Evolutionary conservation across 23 red algal species (phyloP), one percentile per base, ranked within the genome.

Genomic region (Porphyridium purpureum): DNA sequence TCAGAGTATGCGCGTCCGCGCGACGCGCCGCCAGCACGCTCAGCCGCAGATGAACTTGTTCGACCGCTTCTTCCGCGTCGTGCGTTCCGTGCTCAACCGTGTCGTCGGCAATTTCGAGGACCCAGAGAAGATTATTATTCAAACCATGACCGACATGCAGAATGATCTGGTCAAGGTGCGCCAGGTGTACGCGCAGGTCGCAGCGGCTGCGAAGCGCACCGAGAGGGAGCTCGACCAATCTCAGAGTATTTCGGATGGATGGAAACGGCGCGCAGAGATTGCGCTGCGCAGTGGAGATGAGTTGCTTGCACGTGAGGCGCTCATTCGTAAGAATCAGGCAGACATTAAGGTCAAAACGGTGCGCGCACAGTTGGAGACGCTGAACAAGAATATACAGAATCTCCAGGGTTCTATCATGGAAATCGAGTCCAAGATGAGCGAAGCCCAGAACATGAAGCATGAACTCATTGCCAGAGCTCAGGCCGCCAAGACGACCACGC

Each of bases 21-120:
- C n/a, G n/a, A n/a, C n/a, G n/a, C n/a, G n/a, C n/a, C n/a, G n/a
- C n/a, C n/a, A n/a, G n/a, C n/a, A n/a, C n/a, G n/a, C n/a, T n/a
- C n/a, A n/a, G n/a, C n/a, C n/a, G n/a, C n/a, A n/a, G 35, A 94
- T 94, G 87, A 94, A 94, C 49, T 38, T 94, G 7, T 60, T 94
- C 48, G 51, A 77, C 57, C 70, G 87, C 40, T 80, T 94, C 59
- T 79, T 94, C 48, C 76, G 87, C 14, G 74, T 94, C 35, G 34
- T 94, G 27, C 86, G 86, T 3, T 76, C 87, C 7, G 75, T 76
- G 30, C 42, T 94, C 20, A 94, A 94, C 63, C 57, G 70, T 29
- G 58, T 67, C 7, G 72, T 94, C 7, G 83, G 76, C 20, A 60
- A 77, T 4, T 78, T 94, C 76, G 87, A 94, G 68, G 87, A 94